These are phyloP conservation scores for Mycena latifolia DNA, from an alignment of 768 basidiomycete genomes.

Conservation along the genomic window DNA sequence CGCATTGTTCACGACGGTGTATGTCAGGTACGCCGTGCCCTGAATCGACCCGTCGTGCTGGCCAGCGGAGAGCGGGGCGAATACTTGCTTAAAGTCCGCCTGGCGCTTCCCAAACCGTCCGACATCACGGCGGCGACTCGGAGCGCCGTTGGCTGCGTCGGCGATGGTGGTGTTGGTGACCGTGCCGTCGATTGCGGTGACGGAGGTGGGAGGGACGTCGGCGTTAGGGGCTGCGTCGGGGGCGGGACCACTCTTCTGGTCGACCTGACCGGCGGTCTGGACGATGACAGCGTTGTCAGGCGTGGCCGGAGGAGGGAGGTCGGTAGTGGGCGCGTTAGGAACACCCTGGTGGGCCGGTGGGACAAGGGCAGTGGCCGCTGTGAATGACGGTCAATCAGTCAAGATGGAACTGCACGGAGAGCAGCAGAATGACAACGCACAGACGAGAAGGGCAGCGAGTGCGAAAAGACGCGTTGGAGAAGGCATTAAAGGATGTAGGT, in stretches of 20 bases:
- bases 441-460: conserved; percentile 30
- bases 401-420: background rate
- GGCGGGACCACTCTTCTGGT: conserved; percentile 32
- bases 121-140: conserved; percentile 11
- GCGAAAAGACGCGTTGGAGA: conserved; percentile 29
- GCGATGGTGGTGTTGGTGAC: conserved; percentile 41
- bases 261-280: conserved; percentile 22
- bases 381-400: background rate
- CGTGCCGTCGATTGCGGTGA: conserved; percentile 61
- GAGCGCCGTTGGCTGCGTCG: conserved; percentile 17
- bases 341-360: conserved; percentile 43
- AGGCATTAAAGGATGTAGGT: conserved; percentile 28
- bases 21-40: conserved; percentile 64
- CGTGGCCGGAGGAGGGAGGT: conserved; percentile 33
- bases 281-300: conserved; percentile 32
- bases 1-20: conserved; percentile 56
- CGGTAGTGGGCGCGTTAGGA: conserved; percentile 24
- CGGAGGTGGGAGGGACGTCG: conserved; percentile 39
- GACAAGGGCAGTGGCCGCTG: conserved; percentile 39
- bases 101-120: conserved; percentile 38
- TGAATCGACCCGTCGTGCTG: conserved; percentile 54
- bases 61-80: conserved; percentile 52
- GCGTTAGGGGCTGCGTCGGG: conserved; percentile 27
- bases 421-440: background rate
- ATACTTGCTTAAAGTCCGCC: conserved; percentile 46